These are phyloP conservation scores for Digitaria exilis DNA, from an alignment of 202 grass and related monocot species.

Conservation along the genomic window DNA sequence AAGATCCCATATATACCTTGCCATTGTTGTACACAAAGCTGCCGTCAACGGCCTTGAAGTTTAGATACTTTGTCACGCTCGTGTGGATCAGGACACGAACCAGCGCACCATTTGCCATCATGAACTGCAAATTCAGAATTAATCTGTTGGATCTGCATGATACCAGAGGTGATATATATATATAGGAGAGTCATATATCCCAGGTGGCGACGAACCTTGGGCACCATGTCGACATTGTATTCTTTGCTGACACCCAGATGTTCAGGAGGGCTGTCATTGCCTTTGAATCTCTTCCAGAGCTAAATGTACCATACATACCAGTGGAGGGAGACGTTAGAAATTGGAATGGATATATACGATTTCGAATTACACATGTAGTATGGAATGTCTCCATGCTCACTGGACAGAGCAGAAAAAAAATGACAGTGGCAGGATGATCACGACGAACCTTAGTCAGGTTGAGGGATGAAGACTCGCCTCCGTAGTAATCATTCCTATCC, in stretches of 20 bases:
- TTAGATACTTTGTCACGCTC: slow-evolving; percentile 86
- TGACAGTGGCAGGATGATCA: background rate
- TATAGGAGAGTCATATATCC: background rate
- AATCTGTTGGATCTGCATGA: background rate
- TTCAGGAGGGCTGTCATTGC: slow-evolving; percentile 59
- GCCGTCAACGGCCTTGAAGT: slow-evolving; percentile 97
- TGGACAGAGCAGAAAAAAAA: background rate
- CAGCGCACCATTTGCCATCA: slow-evolving; percentile 97
- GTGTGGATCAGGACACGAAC: slow-evolving; percentile 95
- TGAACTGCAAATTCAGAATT: slow-evolving; percentile 63
- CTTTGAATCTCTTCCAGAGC: slow-evolving; percentile 91
- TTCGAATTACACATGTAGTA: no score
- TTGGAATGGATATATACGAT: background rate
- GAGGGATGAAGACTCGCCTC: slow-evolving; percentile 82
- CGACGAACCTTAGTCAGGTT: slow-evolving; percentile 72
- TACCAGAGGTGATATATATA: background rate
- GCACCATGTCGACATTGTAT: slow-evolving; percentile 98
- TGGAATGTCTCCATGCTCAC: no score
- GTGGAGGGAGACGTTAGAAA: background rate
- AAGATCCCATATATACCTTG: slow-evolving; percentile 47
- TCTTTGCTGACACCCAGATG: slow-evolving; percentile 77
- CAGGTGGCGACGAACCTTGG: slow-evolving; percentile 48
- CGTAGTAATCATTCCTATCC: slow-evolving; percentile 94
- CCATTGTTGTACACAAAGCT: slow-evolving; percentile 94
- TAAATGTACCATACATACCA: slow-evolving; percentile 19